phyloP scores from a whole-genome alignment of 2,329 filamentous ascomycete species.

The Aotearoamyces nothofagi region DNA sequence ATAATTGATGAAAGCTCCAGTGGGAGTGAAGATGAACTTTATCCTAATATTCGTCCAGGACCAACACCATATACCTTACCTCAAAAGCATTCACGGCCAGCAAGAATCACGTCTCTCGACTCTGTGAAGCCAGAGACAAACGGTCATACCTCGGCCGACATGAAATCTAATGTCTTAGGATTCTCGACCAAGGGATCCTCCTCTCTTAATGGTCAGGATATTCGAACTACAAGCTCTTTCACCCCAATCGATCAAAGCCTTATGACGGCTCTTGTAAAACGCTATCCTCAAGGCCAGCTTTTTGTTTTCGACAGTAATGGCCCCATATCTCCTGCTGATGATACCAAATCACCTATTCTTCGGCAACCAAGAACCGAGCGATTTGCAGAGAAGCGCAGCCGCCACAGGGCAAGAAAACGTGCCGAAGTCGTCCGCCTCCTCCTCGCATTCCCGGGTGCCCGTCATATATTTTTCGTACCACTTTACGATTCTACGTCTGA shows the following conservation, averaged over 20 bases:
- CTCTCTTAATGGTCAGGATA: constrained; percentile 9
- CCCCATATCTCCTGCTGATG: constrained; percentile 5
- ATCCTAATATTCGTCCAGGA: constrained; percentile 1
- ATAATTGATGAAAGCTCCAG: constrained; percentile 5
- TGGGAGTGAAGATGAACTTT: constrained; percentile 4
- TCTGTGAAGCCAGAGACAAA: no score
- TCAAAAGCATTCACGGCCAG: no score
- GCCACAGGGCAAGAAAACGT: no score
- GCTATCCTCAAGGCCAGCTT: constrained; percentile 18
- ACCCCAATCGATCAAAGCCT: constrained; percentile 14
- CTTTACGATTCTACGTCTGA: constrained; percentile 30
- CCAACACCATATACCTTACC: constrained; percentile 1
- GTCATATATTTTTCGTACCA: constrained; percentile 31
- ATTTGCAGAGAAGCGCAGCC: no score
- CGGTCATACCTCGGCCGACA: no score
- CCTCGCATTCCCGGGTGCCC: constrained; percentile 25
- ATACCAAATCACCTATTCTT: not conserved
- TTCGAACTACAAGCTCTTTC: constrained; percentile 8
- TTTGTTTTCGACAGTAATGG: constrained; percentile 18
- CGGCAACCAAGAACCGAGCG: no score
- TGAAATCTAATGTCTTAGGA: no score
- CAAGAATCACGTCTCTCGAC: no score
- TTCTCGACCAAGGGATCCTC: constrained; percentile 15
- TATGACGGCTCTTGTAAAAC: constrained; percentile 14
- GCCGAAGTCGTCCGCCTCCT: no score